Evolutionary conservation across 2,329 filamentous ascomycete genomes (phyloP).

Genomic region (Botrytis aclada): DNA sequence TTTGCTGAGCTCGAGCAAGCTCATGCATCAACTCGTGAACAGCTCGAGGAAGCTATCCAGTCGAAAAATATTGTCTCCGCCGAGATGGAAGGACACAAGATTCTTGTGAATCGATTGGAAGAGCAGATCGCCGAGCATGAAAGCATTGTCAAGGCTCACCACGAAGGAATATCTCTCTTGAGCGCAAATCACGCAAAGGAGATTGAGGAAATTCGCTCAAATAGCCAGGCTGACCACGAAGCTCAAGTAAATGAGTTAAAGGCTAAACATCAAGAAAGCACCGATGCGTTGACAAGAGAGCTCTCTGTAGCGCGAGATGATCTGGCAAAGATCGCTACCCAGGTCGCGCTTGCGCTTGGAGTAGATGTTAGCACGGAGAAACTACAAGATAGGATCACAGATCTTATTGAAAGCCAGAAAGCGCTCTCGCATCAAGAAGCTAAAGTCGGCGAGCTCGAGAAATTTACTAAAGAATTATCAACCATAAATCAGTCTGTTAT

Average conservation of each 20-base stretch:
- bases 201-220: conserved; percentile 47
- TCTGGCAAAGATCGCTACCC: conserved; percentile 60
- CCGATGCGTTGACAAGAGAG: conserved; percentile 57
- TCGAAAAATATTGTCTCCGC: conserved; percentile 49
- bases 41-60: conserved; percentile 65
- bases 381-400: conserved; percentile 59
- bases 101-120: conserved; percentile 53
- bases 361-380: conserved; percentile 66
- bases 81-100: conserved; percentile 43
- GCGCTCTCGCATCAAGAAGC: conserved; percentile 57
- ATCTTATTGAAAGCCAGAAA: conserved; percentile 57
- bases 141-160: conserved; percentile 52
- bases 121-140: conserved; percentile 60
- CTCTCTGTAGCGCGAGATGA: conserved; percentile 64
- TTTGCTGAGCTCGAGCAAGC: conserved; percentile 72
- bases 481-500: conserved; percentile 57
- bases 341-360: conserved; percentile 58
- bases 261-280: conserved; percentile 56
- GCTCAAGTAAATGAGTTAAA: conserved; percentile 57
- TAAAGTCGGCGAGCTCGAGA: conserved; percentile 56
- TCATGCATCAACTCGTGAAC: conserved; percentile 61
- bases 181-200: conserved; percentile 50
- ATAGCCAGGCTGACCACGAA: conserved; percentile 55
- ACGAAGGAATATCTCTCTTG: conserved; percentile 50
- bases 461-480: conserved; percentile 54